Conservation (phyloP, 768 basidiomycete genomes). For the Naganishia friedmannii region DNA sequence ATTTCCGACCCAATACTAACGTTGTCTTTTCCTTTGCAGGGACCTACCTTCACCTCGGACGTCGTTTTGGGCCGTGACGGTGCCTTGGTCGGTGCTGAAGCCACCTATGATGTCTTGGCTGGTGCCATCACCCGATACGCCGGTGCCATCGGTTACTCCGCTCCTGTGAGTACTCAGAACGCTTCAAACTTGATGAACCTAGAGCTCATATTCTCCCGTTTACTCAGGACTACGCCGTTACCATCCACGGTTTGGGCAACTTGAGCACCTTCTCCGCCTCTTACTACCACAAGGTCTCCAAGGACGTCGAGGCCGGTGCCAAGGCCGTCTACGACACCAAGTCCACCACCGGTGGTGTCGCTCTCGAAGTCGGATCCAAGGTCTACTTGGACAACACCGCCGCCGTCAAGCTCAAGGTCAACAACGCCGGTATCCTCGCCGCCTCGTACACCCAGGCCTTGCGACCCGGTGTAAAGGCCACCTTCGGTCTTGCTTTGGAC, state of each 20-base stretch:
- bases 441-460: conserved; percentile 85
- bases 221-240: conserved; percentile 66
- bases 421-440: conserved; percentile 86
- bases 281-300: conserved; percentile 76
- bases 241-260: conserved; percentile 91
- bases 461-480: conserved; percentile 82
- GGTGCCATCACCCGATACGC: conserved; percentile 90
- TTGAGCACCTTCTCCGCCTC: conserved; percentile 86
- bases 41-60: conserved; percentile 95
- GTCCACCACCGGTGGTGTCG: conserved; percentile 77
- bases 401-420: conserved; percentile 98
- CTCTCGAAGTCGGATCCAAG: conserved; percentile 93
- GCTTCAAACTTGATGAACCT: neutral
- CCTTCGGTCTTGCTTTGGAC: conserved; percentile 92
- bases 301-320: conserved; percentile 51
- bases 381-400: conserved; percentile 82
- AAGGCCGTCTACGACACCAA: conserved; percentile 91
- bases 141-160: conserved; percentile 87
- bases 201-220: neutral
- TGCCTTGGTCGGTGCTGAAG: conserved; percentile 93
- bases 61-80: conserved; percentile 93
- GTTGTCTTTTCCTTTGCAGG: conserved; percentile 57
- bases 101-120: conserved; percentile 92
- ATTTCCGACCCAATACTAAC: neutral
- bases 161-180: conserved; percentile 62